Conservation (phyloP, 2,329 filamentous ascomycete species). For the Cryphonectria naterciae region DNA sequence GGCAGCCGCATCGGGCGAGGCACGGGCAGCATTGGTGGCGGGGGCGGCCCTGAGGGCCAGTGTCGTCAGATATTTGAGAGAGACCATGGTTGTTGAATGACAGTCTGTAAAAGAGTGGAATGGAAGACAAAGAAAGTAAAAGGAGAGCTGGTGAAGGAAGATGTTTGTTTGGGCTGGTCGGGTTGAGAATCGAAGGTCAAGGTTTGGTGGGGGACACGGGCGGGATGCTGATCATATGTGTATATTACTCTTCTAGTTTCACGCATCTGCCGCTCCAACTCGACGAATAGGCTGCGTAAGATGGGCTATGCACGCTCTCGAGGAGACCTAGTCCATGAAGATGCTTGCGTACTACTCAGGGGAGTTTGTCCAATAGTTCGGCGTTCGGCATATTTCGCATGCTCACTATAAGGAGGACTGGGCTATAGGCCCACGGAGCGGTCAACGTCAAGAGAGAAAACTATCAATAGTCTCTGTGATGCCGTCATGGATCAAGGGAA, state of each 20-base stretch:
- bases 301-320: not conserved
- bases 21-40: not conserved
- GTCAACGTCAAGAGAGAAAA: not conserved
- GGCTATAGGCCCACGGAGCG: not conserved
- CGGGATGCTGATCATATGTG: not conserved
- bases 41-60: not conserved
- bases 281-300: not conserved
- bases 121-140: not conserved
- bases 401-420: not conserved
- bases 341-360: conserved; percentile 3
- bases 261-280: not conserved
- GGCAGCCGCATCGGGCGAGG: not conserved
- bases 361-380: not conserved
- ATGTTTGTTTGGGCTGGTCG: not conserved
- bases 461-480: not conserved
- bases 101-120: not conserved
- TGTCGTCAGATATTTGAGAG: not conserved
- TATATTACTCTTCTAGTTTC: not conserved
- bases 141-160: not conserved
- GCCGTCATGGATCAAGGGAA: not conserved
- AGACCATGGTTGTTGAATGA: not conserved
- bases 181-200: not conserved
- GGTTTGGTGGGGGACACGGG: not conserved
- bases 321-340: not conserved
- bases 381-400: not conserved